Base-by-base conservation (phyloP, 2,329 filamentous ascomycete species). In the Ophiostoma australiae region DNA sequence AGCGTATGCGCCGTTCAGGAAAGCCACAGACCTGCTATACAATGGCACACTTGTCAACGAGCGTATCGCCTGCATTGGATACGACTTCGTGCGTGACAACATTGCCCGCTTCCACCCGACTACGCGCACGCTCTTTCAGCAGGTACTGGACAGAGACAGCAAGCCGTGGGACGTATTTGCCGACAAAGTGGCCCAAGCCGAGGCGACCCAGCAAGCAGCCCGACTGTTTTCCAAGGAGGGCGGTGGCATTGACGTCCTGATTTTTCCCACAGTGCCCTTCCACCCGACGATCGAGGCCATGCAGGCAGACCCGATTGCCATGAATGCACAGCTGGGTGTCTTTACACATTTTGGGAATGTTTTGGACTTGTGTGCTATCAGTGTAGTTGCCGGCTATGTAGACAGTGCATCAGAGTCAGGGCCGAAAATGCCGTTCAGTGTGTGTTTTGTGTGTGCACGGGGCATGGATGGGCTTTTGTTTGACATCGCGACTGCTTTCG, bases 341-440 rank as follows among this genome's bases (percentile, higher is more conserved):
- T 58, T 58, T 58, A 58, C 52, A 13, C 52, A 58, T 17, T 58
- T 58, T 27, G 52, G 23, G 1, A 58, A 58, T 15, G 52, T 58
- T 8, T 8, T 58, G 10, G 52, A 58, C 23, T 13, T 58, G n/a
- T 58, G 52, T 58, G 23, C 52, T 4, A 58, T 58, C 8, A 58
- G 52, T 58, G 52, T 58, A 4, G 23, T 58, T 11, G 23, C 52
- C 11, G 23, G 52, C n/a, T 58, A 58, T 31, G 52, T 58, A 13
- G 52, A 31, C 6, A n/a, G 23, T 2, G 52, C 52, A 4, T 58
- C 52, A 13, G n/a, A 11, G 15, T 5, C 82, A 74, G 76, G 79
- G 20, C 84, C 86, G 73, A 78, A 84, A 69, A 73, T 83, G 72
- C 82, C 82, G 2, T 84, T 84, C 76, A 81, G 81, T 8, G 76